A percentile compares a stretch with the other conserved stretches of the same genome.
Conservation (phyloP, 2,329 filamentous ascomycete species). For the Trichoderma harzianum region DNA sequence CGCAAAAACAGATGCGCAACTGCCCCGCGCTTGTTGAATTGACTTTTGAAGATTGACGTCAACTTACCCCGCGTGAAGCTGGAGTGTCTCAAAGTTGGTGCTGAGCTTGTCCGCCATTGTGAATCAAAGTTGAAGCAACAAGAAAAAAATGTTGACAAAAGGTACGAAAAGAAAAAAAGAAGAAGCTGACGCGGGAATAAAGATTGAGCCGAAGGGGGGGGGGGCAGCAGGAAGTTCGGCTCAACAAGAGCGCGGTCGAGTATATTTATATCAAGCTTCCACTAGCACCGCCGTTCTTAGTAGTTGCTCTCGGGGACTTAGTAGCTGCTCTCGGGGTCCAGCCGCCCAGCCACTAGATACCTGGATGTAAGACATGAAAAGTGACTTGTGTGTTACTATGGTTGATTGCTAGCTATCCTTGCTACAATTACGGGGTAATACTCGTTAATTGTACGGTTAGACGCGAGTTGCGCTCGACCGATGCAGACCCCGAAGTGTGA, state of each 20-base stretch:
- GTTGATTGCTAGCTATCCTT: neutral
- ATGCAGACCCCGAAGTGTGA: neutral
- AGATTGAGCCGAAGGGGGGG: neutral
- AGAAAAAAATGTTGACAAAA: conserved; percentile 20
- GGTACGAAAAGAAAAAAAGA: conserved; percentile 20
- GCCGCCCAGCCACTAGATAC: neutral
- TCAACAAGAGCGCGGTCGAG: neutral
- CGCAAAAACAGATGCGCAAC: neutral
- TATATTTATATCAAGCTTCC: conserved; percentile 7
- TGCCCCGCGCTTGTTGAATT: neutral
- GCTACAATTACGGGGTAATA: neutral
- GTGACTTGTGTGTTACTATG: neutral
- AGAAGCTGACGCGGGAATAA: conserved; percentile 3
- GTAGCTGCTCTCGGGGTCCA: neutral
- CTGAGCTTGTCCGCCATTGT: conserved; percentile 42
- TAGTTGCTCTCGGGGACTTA: neutral
- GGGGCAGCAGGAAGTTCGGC: neutral
- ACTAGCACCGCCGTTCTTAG: neutral
- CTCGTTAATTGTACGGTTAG: neutral
- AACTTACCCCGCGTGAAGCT: conserved; percentile 76
- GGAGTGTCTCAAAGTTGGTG: conserved; percentile 76
- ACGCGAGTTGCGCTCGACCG: neutral
- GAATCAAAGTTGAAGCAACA: neutral
- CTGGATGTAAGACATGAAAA: neutral
- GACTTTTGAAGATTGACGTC: neutral